A percentile compares a stretch with the other conserved stretches of the same genome.
phyloP scores from a whole-genome alignment of 2,329 filamentous ascomycete genomes.

The Colletotrichum viniferum region DNA sequence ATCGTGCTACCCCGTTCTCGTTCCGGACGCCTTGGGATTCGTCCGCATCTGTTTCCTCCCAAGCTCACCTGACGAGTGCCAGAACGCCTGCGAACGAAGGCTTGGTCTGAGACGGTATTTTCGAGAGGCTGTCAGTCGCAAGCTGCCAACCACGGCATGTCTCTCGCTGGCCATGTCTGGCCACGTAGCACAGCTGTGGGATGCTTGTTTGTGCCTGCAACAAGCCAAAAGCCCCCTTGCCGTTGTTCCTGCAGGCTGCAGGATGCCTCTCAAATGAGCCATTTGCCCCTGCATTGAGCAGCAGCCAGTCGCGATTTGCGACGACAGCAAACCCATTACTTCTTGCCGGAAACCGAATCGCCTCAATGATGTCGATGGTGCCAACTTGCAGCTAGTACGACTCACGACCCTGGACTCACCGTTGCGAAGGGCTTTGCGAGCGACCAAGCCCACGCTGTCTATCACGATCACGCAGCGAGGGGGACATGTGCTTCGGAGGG shows the following conservation, averaged over 20 bases:
- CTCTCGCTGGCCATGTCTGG: background rate
- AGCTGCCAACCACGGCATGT: background rate
- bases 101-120: background rate
- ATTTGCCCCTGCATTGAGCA: background rate
- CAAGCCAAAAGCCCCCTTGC: background rate
- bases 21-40: background rate
- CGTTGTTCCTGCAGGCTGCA: background rate
- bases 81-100: background rate
- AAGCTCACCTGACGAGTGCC: background rate
- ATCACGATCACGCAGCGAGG: background rate
- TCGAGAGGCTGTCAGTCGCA: background rate
- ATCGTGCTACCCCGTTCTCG: background rate
- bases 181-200: background rate
- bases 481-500: background rate
- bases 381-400: background rate
- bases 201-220: background rate
- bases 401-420: background rate
- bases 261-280: background rate
- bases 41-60: background rate
- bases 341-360: background rate
- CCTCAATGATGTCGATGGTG: background rate
- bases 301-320: background rate
- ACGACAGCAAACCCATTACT: background rate
- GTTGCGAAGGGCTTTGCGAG: background rate
- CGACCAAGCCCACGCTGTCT: background rate